Percentiles rank a stretch among this genome's conserved stretches.
Conservation (phyloP, 495 filamentous ascomycete genomes). For the Stereocaulon alpinum region DNA sequence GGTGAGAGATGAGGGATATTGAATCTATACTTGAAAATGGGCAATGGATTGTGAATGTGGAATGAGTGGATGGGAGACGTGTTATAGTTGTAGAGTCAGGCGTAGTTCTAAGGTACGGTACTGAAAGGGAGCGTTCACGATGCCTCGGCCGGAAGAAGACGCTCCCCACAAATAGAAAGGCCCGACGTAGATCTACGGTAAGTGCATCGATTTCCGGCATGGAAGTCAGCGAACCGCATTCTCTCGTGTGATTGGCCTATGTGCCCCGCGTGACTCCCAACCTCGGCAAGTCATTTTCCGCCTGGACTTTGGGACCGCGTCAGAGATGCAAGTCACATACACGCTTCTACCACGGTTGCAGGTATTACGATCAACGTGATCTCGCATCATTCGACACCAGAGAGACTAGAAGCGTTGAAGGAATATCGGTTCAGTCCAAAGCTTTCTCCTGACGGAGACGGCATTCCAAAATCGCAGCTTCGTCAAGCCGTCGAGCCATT, state of each 20-base stretch:
- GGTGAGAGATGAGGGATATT: conserved; percentile 20
- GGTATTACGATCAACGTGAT: neutral
- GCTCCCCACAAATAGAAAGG: neutral
- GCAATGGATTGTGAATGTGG: neutral
- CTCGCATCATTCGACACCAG: neutral
- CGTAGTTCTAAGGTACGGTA: too few species aligned
- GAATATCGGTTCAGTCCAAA: neutral
- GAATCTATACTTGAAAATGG: neutral
- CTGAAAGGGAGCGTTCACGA: neutral
- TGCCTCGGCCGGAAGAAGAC: conserved; percentile 9
- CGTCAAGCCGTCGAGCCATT: neutral
- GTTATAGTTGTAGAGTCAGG: neutral
- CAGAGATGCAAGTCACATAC: conserved; percentile 2
- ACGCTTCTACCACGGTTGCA: neutral
- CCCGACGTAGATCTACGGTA: neutral
- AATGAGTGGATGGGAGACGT: neutral
- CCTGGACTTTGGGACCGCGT: conserved; percentile 2
- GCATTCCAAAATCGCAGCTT: neutral
- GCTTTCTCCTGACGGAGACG: neutral
- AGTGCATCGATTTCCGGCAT: neutral
- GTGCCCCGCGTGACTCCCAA: conserved; percentile 9
- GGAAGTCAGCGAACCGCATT: neutral
- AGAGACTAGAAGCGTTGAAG: neutral
- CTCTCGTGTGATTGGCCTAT: conserved; percentile 1
- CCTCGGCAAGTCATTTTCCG: conserved; percentile 1